phyloP scores from a whole-genome alignment of 768 basidiomycete genomes.

The Phaeotremella skinneri region DNA sequence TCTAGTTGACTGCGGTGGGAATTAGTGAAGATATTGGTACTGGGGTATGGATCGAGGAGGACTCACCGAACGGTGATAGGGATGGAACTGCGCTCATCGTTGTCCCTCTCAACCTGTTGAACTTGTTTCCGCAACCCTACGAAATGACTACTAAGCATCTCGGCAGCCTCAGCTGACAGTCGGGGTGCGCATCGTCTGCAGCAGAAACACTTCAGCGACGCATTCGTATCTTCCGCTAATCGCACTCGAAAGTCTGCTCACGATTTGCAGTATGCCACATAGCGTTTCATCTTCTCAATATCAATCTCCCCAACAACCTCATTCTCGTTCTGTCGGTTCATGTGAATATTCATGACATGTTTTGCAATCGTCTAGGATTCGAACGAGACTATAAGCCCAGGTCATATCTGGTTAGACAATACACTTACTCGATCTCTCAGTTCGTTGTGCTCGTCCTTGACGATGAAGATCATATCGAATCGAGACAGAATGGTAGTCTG shows the following conservation, averaged over 20 bases:
- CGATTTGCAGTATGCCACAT: conserved; percentile 94
- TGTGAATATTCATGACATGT: conserved; percentile 98
- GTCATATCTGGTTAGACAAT: not conserved
- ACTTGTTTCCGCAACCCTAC: conserved; percentile 89
- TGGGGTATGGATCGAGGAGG: not conserved
- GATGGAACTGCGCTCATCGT: conserved; percentile 95
- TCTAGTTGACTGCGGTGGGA: conserved; percentile 74
- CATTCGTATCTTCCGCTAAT: not conserved
- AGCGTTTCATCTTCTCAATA: conserved; percentile 97
- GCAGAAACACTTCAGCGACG: conserved; percentile 2
- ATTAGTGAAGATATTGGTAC: conserved; percentile 41
- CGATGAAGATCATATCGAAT: conserved; percentile 99
- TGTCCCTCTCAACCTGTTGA: conserved; percentile 91
- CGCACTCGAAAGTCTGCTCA: conserved; percentile 40
- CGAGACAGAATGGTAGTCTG: conserved; percentile 97
- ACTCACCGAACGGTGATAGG: conserved; percentile 93
- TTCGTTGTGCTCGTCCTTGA: conserved; percentile 97
- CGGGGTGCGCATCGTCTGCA: conserved; percentile 92
- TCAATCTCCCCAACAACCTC: conserved; percentile 83
- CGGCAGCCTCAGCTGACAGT: conserved; percentile 86
- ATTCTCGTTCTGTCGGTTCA: conserved; percentile 82
- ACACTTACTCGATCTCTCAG: conserved; percentile 73
- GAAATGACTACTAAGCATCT: conserved; percentile 94
- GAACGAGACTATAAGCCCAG: not conserved
- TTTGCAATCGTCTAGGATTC: conserved; percentile 84